Evolutionary conservation across 441 rosid genomes (phyloP).

Genomic region (Adansonia madagascariensis): DNA sequence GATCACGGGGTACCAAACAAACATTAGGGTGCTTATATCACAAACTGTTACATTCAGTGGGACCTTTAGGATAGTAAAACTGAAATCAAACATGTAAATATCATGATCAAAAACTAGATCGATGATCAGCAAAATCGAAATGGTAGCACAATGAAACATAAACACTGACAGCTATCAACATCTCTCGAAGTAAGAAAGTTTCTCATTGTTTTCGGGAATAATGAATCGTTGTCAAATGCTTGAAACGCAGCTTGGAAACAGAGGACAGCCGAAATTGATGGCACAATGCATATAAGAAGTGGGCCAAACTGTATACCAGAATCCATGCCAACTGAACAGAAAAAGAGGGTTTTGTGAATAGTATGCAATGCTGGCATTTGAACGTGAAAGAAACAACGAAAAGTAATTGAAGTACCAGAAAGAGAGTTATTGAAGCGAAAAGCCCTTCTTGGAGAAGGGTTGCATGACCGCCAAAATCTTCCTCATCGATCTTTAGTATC

Average conservation of each 20-base stretch:
- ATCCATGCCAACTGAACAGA: slow-evolving; percentile 81
- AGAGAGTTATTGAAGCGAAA: slow-evolving; percentile 74
- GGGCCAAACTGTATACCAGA: slow-evolving; percentile 89
- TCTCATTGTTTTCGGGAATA: slow-evolving; percentile 32
- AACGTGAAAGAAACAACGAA: background rate
- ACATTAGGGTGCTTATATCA: background rate
- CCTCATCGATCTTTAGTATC: slow-evolving; percentile 81
- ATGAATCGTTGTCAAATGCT: slow-evolving; percentile 23
- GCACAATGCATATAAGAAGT: slow-evolving; percentile 50
- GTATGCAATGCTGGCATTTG: no score
- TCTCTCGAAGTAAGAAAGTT: slow-evolving; percentile 8
- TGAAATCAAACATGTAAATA: slow-evolving; percentile 24
- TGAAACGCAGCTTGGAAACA: slow-evolving; percentile 13
- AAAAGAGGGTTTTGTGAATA: slow-evolving; percentile 22
- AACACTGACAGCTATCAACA: slow-evolving; percentile 25
- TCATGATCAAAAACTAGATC: slow-evolving; percentile 26
- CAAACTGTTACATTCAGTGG: slow-evolving; percentile 7
- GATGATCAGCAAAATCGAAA: slow-evolving; percentile 36
- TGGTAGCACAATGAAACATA: slow-evolving; percentile 31
- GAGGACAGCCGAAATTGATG: slow-evolving; percentile 15
- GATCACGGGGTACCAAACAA: no score
- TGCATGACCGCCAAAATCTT: slow-evolving; percentile 90
- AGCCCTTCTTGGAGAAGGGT: slow-evolving; percentile 94
- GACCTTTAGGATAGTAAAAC: slow-evolving; percentile 10
- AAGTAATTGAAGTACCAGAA: slow-evolving; percentile 51